Base-by-base conservation (phyloP, 2,329 filamentous ascomycete genomes). In the Hymenoscyphus fraxineus region DNA sequence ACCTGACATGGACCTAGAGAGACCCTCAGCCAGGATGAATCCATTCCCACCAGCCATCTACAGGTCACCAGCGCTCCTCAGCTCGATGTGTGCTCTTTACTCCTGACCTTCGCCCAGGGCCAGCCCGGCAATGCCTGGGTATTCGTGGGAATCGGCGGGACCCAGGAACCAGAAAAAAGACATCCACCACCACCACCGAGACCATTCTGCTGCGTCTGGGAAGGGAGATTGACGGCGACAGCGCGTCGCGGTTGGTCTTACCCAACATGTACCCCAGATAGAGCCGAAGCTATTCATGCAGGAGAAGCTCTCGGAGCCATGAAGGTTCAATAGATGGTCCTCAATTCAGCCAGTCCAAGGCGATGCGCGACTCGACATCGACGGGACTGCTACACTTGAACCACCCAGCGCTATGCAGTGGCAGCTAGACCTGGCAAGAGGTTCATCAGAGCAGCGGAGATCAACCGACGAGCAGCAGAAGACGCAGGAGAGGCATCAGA, bases 231-330 rank as follows among this genome's bases (percentile, higher is more conserved):
- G 47, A 54, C 12, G 47, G 47, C 47, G 19, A 54, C 65, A 60
- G 54, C 64, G 65, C 65, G 55, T 67, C 57, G 59, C 66, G 69
- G 67, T 70, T 71, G 70, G 70, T 69, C 68, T 68, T 27, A 56
- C 41, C 13, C 47, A 22, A 31, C 16, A 31, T 32, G 22, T 70
- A 65, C 64, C 70, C 67, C 69, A 71, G 67, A 69, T 65, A 60
- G 31, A 41, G 54, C 66, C 66, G 64, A 68, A 71, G 68, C 69
- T 69, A 71, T 69, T 72, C 68, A 75, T 74, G 72, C 73, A 74
- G 72, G 73, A 73, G 72, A 60, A 62, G 71, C 72, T 69, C 65
- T 19, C 73, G 66, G 70, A 69, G 72, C 61, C 58, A 58, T 58
- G 62, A 68, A 63, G 60, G 58, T 58, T 58, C 60, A 62, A 56